Evolutionary conservation across 2,329 filamentous ascomycete species (phyloP), one percentile per base, ranked within the genome.

Genomic region (Stagonosporopsis chrysanthemi): DNA sequence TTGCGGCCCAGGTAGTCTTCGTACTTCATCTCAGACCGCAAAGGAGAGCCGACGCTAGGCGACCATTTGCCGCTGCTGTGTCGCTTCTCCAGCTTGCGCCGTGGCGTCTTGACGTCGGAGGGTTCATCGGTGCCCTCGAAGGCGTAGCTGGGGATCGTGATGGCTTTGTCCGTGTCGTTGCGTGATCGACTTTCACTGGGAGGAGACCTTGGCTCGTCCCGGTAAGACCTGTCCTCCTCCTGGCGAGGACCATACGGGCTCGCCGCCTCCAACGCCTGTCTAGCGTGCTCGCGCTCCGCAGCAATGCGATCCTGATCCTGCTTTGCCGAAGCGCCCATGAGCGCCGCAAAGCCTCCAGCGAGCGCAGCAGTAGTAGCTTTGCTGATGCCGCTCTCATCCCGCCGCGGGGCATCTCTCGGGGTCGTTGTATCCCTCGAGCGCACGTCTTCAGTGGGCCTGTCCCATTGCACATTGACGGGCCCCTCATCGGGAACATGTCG

Each of bases 41-140:
- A 68, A 6, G 79, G 79, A 24, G 79, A 81, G 53, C 77, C 76
- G 9, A 78, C 71, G 17, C 73, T 72, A 23, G 77, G 76, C 31
- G 77, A 78, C 58, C 77, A 80, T 28, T 68, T 73, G 47, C 74
- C 71, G 38, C 71, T 72, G 51, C 77, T 80, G 43, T 75, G 73
- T 33, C 80, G 74, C 67, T 80, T 82, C 75, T 82, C 71, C 69
- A 80, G 62, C 56, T 81, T 82, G 51, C 78, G 81, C 68, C 79
- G 82, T 38, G 75, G 75, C 24, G 75, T 78, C 61, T 80, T 76
- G 59, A 58, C 60, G 28, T 76, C 73, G 14, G 60, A 56, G 4
- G 72, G 55, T 36, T 76, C 72, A 5, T 76, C 74, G 1, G 69
- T 51, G 24, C 74, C 74, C 24, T 77, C 63, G 45, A 73, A 75